Base-by-base conservation (phyloP, 768 basidiomycete genomes). In the Mycena kentingensis region DNA sequence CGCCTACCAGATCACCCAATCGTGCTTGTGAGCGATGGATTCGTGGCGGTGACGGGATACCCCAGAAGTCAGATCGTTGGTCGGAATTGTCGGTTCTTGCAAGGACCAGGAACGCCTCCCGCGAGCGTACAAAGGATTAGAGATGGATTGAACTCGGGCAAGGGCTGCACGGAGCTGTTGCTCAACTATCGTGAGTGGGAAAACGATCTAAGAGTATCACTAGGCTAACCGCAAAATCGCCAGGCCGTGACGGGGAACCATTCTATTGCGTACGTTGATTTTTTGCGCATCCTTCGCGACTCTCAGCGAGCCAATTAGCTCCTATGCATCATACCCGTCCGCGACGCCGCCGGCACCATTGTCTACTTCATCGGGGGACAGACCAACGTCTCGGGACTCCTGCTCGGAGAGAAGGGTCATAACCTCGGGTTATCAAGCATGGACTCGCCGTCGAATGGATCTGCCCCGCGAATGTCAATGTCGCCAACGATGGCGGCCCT, bases 361-460 rank as follows among this genome's bases (percentile, higher is more conserved):
- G 57, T 59, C 11, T 59, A 59, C 27, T 59, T 59, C 31, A 52
- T 59, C 31, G 57, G 57, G n/a, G 57, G 57, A 15, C 57, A 59
- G 32, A 55, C 57, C 22, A 59, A 59, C 32, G 57, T 59, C 16
- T 55, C 57, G 10, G 53, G 57, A 10, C 43, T 59, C 22, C 53
- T 59, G 11, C 37, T 47, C 11, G 52, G 52, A 3, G 57, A 58
- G 5, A 51, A 48, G 19, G 46, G 42, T 1, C 42, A 51, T 25
- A 42, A 41, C 11, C 37, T 48, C 12, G 35, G 48, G 12, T 13
- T 59, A n/a, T n/a, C n/a, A n/a, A n/a, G n/a, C n/a, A n/a, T n/a
- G n/a, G n/a, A n/a, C n/a, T n/a, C n/a, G n/a, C n/a, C n/a, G n/a
- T n/a, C n/a, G n/a, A n/a, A n/a, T n/a, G n/a, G n/a, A n/a, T n/a